Conservation (phyloP, 2,329 filamentous ascomycete genomes). For the Fusarium heterosporum region DNA sequence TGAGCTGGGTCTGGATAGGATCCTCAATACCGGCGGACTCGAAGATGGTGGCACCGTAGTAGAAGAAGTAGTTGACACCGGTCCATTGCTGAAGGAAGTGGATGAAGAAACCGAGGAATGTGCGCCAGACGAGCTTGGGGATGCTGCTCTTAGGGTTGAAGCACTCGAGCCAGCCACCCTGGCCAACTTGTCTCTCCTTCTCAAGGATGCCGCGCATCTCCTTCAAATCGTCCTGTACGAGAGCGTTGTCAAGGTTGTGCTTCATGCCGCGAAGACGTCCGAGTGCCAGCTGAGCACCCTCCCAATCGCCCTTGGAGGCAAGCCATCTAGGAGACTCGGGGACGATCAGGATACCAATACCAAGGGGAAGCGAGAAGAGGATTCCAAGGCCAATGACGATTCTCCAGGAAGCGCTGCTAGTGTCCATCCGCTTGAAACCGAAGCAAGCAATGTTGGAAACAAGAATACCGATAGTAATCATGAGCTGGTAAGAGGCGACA, state of each 20-base stretch:
- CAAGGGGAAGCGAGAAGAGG: slow-evolving; percentile 64
- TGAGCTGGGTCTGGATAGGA: slow-evolving; percentile 75
- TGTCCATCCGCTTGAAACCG: slow-evolving; percentile 59
- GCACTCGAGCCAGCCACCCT: slow-evolving; percentile 68
- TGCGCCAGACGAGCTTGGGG: slow-evolving; percentile 72
- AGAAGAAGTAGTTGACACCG: slow-evolving; percentile 70
- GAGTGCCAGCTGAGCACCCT: slow-evolving; percentile 62
- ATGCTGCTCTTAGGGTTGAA: slow-evolving; percentile 65
- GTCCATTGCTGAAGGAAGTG: slow-evolving; percentile 78
- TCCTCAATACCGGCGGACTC: slow-evolving; percentile 73
- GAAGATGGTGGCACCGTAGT: slow-evolving; percentile 77
- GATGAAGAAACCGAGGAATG: slow-evolving; percentile 70
- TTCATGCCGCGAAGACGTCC: slow-evolving; percentile 65
- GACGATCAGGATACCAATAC: slow-evolving; percentile 63
- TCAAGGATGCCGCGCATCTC: slow-evolving; percentile 64
- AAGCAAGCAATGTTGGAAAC: slow-evolving; percentile 67
- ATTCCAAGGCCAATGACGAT: slow-evolving; percentile 70
- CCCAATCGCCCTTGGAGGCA: slow-evolving; percentile 60
- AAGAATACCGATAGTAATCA: slow-evolving; percentile 78
- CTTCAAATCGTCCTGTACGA: slow-evolving; percentile 64
- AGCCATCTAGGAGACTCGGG: slow-evolving; percentile 70
- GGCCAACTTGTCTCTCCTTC: slow-evolving; percentile 58
- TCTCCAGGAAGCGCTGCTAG: slow-evolving; percentile 65
- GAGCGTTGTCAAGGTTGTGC: slow-evolving; percentile 56
- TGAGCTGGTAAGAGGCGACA: slow-evolving; percentile 78